phyloP scores from a whole-genome alignment of 768 basidiomycete genomes.

The Rhodosporidiobolus sp. region DNA sequence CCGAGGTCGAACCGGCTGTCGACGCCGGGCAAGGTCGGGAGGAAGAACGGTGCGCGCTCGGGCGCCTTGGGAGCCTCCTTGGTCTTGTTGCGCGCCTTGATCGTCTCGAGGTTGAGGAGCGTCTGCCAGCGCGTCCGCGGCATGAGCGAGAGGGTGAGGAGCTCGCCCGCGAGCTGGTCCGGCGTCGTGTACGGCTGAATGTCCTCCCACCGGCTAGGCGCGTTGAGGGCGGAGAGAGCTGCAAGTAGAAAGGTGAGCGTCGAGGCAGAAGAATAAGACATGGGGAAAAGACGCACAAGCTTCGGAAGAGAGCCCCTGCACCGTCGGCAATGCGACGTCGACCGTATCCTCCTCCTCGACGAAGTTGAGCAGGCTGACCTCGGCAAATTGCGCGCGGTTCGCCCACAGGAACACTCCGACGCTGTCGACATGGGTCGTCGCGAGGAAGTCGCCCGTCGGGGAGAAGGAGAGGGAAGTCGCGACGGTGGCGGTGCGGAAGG shows the following conservation, averaged over 20 bases:
- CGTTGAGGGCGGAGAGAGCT: conserved; percentile 73
- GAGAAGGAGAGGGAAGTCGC: conserved; percentile 90
- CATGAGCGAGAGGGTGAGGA: conserved; percentile 87
- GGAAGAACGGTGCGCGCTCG: conserved; percentile 94
- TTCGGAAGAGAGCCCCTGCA: conserved; percentile 78
- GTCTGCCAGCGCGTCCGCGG: conserved; percentile 96
- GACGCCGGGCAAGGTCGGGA: conserved; percentile 85
- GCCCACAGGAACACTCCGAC: conserved; percentile 97
- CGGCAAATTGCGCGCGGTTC: conserved; percentile 88
- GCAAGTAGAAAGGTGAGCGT: background rate
- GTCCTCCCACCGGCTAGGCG: conserved; percentile 51
- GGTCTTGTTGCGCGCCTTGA: conserved; percentile 93
- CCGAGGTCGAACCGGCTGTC: conserved; percentile 72
- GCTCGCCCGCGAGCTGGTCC: conserved; percentile 79
- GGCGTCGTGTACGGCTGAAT: conserved; percentile 57
- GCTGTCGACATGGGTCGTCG: conserved; percentile 88
- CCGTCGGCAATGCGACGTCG: conserved; percentile 70
- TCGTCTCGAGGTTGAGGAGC: conserved; percentile 89
- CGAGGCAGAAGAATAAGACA: background rate
- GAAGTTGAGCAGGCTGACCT: conserved; percentile 77
- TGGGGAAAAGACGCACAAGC: conserved; percentile 58
- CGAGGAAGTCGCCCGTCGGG: conserved; percentile 91
- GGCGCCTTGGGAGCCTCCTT: conserved; percentile 92
- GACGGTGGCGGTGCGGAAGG: conserved; percentile 78
- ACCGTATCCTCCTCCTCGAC: conserved; percentile 65